A percentile compares a stretch with the other conserved stretches of the same genome.
phyloP scores from a whole-genome alignment of 352 stramenopile species.

The Phytopythium montanum region DNA sequence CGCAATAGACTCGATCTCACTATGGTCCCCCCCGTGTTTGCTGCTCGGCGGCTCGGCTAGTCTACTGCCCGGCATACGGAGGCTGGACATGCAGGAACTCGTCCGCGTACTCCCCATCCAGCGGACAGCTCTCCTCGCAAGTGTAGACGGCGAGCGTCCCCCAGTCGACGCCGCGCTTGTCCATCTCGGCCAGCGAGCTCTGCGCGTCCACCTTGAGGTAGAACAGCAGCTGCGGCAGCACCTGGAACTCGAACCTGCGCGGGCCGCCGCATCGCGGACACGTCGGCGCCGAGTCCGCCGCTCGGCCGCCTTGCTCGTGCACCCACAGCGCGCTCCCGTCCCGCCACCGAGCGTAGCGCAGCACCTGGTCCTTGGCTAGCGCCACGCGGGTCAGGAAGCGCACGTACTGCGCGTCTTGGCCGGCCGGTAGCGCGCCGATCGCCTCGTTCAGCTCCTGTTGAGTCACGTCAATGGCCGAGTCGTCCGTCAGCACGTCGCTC shows the following conservation, averaged over 20 bases:
- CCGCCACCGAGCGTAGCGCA: conserved; percentile 91
- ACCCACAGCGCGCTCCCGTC: conserved; percentile 87
- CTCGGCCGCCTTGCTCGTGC: conserved; percentile 51
- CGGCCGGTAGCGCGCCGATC: conserved; percentile 33
- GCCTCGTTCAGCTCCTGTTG: conserved; percentile 76
- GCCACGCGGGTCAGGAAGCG: conserved; percentile 81
- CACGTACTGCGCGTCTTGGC: conserved; percentile 78
- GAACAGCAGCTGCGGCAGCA: conserved; percentile 93
- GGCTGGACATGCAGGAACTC: conserved; percentile 81
- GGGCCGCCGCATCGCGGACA: conserved; percentile 79
- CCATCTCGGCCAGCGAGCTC: conserved; percentile 49
- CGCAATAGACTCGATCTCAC: not conserved
- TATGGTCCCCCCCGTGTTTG: not conserved
- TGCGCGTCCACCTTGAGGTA: conserved; percentile 83
- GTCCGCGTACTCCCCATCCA: conserved; percentile 45
- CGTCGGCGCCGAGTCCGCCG: conserved; percentile 36
- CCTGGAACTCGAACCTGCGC: conserved; percentile 94
- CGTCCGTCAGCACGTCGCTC: conserved; percentile 56
- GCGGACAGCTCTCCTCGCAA: conserved; percentile 86
- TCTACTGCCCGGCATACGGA: conserved; percentile 45
- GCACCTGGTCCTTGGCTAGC: conserved; percentile 78
- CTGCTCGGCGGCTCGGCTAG: not conserved
- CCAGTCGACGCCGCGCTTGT: conserved; percentile 82
- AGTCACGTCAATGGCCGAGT: conserved; percentile 71
- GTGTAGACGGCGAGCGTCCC: conserved; percentile 92